Conservation (phyloP, 768 basidiomycete genomes). For the Hebeloma cylindrosporum region DNA sequence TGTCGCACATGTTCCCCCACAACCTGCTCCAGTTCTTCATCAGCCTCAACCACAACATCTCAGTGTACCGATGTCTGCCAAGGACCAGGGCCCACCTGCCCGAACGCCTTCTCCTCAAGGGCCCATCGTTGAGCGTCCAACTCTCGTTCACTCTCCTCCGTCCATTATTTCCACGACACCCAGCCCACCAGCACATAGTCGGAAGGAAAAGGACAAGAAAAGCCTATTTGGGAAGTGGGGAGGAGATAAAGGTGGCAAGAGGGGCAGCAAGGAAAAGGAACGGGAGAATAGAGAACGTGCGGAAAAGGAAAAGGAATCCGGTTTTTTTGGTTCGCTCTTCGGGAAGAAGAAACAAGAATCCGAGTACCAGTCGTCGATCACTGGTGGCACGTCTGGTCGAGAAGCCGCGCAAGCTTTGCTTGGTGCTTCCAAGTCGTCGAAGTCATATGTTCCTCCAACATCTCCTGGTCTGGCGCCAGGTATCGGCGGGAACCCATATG, state of each 20-base stretch:
- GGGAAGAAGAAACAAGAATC: slow-evolving; percentile 85
- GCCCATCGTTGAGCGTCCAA: slow-evolving; percentile 21
- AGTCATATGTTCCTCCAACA: slow-evolving; percentile 57
- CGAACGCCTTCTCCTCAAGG: slow-evolving; percentile 63
- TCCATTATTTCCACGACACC: slow-evolving; percentile 30
- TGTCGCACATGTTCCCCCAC: slow-evolving; percentile 11
- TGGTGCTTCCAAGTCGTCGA: slow-evolving; percentile 80
- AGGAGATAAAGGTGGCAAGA: slow-evolving; percentile 63
- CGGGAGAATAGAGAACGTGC: slow-evolving; percentile 44
- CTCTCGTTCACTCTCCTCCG: slow-evolving; percentile 29
- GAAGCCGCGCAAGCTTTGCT: slow-evolving; percentile 87
- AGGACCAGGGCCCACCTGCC: slow-evolving; percentile 37
- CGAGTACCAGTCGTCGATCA: slow-evolving; percentile 33
- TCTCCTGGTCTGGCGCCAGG: slow-evolving; percentile 55
- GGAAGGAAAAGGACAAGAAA: slow-evolving; percentile 72
- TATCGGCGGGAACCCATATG: slow-evolving; percentile 45
- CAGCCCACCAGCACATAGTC: slow-evolving; percentile 43
- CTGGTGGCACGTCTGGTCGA: slow-evolving; percentile 58
- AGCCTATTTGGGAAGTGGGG: slow-evolving; percentile 69
- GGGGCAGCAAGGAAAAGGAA: slow-evolving; percentile 41
- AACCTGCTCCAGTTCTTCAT: slow-evolving; percentile 48
- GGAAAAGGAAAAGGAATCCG: slow-evolving; percentile 70
- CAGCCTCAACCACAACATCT: slow-evolving; percentile 68
- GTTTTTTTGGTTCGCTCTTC: slow-evolving; percentile 93
- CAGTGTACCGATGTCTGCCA: slow-evolving; percentile 39